A percentile compares a stretch with the other conserved stretches of the same genome.
These are phyloP conservation scores for Skeletonema menzelii DNA, from an alignment of 108 stramenopile genomes.

Conservation along the genomic window DNA sequence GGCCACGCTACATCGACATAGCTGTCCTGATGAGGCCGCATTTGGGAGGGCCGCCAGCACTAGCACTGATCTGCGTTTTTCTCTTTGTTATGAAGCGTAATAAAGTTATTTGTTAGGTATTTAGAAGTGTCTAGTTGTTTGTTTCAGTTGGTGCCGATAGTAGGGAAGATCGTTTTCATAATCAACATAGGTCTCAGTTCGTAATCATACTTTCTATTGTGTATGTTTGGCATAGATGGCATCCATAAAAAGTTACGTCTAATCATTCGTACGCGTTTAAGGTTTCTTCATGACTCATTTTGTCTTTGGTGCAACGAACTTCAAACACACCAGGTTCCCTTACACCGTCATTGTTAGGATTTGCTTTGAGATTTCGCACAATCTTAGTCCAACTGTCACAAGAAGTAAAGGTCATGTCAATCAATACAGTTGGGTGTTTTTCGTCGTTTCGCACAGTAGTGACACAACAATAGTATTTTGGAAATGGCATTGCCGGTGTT, in stretches of 20 bases:
- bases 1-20: no score
- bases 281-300: neutral
- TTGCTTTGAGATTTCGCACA: neutral
- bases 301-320: neutral
- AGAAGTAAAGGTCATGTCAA: neutral
- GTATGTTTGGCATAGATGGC: no score
- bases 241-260: slow-evolving; percentile 1
- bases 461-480: slow-evolving; percentile 1
- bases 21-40: no score
- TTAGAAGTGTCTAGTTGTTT: no score
- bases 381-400: neutral
- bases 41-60: no score
- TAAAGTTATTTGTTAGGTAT: no score
- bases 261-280: neutral
- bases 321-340: neutral
- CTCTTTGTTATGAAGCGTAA: no score
- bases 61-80: no score
- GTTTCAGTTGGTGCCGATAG: no score
- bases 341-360: neutral
- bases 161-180: no score
- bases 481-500: neutral
- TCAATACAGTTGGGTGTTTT: neutral
- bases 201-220: no score
- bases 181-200: no score
- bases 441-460: neutral